Evolutionary conservation across 768 basidiomycete species (phyloP), one percentile per base, ranked within the genome.

Genomic region (Dacryopinax spathularia): DNA sequence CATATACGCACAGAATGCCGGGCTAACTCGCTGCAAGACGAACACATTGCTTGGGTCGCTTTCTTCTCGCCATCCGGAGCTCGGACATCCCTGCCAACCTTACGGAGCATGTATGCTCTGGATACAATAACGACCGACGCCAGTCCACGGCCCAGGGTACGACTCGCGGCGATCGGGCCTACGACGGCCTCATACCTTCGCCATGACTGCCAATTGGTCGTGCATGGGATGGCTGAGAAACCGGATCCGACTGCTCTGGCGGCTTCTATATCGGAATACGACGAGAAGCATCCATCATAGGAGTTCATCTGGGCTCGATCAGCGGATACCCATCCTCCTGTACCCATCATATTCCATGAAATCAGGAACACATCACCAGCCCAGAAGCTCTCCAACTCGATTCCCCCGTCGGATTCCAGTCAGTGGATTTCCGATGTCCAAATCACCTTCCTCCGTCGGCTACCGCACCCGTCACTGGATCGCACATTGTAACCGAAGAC

Each of bases 11-110:
- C n/a, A n/a, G n/a, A n/a, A n/a, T n/a, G n/a, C n/a, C 22, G 34
- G 15, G 62, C 9, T 34, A 29, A 25, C 63, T 44, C 56, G 37
- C 41, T 1, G 34, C 61, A 35, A 62, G 34, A 31, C 56, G 33
- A 36, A 27, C 25, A 60, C 12, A 25, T 39, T 31, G 20, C 36
- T 29, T 90, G 88, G 89, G 81, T 88, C 1, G 81, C 85, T 20
- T 82, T 82, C 70, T 90, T 90, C 68, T 86, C 88, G 0, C 88
- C 88, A 2, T 90, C 88, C 1, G 80, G 81, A 1, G 85, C 86
- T 0, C 78, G 77, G 27, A 80, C 82, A 56, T 83, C 80, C 18
- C 71, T 75, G 6, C 86, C 86, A 1, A 70, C 76, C 12, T 66
- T 90, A 34, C 71, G 70, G 7, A 69, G 76, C 33, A 70, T 77